A percentile compares a stretch with the other conserved stretches of the same genome.
Evolutionary conservation across 805 yeast species (phyloP).

Genomic region (Clavispora asparagi): DNA sequence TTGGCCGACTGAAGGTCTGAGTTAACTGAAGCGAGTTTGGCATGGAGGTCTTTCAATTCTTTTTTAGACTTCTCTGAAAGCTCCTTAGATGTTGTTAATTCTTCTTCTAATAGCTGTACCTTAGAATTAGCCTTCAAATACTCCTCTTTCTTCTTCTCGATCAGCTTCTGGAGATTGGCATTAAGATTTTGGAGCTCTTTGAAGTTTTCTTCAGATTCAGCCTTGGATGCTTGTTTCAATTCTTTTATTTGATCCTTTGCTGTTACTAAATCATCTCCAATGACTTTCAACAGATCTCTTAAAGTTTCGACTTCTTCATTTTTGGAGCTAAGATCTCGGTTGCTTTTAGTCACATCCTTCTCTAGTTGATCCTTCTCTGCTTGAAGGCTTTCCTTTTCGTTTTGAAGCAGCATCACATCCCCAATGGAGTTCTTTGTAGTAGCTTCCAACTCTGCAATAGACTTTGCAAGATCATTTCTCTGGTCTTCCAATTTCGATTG

Average conservation of each 20-base stretch:
- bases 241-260: conserved; percentile 56
- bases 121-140: conserved; percentile 1
- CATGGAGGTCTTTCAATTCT: conserved; percentile 13
- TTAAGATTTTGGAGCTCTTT: conserved; percentile 1
- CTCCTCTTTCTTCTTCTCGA: not conserved
- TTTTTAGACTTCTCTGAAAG: conserved; percentile 13
- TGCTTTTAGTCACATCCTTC: conserved; percentile 8
- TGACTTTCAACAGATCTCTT: conserved; percentile 68
- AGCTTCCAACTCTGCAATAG: not conserved
- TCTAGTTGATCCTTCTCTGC: conserved; percentile 6
- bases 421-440: not conserved
- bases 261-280: conserved; percentile 77
- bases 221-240: conserved; percentile 7
- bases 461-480: not conserved
- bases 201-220: conserved; percentile 1
- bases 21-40: conserved; percentile 10
- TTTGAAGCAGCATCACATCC: not conserved
- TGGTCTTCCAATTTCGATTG: not conserved
- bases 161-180: not conserved
- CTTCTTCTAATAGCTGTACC: conserved; percentile 1
- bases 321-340: conserved; percentile 33
- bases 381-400: not conserved
- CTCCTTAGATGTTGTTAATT: not conserved
- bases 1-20: conserved; percentile 14
- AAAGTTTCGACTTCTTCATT: conserved; percentile 62